These are phyloP conservation scores for Stephanocyclus meneghinianus DNA, from an alignment of 352 stramenopile species.

Conservation along the genomic window DNA sequence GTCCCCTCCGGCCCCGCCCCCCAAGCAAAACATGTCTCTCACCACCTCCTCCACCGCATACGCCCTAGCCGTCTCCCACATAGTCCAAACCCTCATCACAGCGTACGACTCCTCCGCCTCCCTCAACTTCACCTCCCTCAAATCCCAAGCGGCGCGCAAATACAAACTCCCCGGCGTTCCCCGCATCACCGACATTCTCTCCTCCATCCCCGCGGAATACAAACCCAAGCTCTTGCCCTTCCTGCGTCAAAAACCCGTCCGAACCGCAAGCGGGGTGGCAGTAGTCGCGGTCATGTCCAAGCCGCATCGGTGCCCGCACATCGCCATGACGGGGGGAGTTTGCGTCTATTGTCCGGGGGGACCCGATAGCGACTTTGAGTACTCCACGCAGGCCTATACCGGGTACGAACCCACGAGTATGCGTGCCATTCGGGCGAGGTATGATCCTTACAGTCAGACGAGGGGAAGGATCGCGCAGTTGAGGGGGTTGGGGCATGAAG, in stretches of 20 bases:
- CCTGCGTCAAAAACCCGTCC: conserved; percentile 93
- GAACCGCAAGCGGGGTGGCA: conserved; percentile 91
- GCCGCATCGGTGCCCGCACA: conserved; percentile 95
- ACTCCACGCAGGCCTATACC: conserved; percentile 95
- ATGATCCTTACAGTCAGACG: conserved; percentile 93
- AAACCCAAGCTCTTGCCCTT: conserved; percentile 88
- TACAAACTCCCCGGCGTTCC: conserved; percentile 90
- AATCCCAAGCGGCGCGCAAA: conserved; percentile 88
- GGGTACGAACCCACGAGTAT: conserved; percentile 97
- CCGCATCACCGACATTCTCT: conserved; percentile 94
- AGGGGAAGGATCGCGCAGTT: conserved; percentile 89
- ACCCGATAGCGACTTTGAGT: conserved; percentile 96
- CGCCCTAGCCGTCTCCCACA: conserved; percentile 85
- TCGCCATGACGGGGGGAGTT: conserved; percentile 95
- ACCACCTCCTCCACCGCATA: conserved; percentile 63
- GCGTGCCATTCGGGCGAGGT: conserved; percentile 92
- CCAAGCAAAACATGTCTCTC: conserved; percentile 3
- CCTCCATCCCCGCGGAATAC: conserved; percentile 91
- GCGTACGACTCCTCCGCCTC: conserved; percentile 88
- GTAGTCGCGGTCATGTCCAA: conserved; percentile 98
- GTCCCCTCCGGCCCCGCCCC: conserved; percentile 28
- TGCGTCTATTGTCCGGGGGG: conserved; percentile 96
- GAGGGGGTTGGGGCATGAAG: conserved; percentile 86
- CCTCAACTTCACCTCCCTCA: conserved; percentile 92
- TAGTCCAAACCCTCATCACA: conserved; percentile 89